Evolutionary conservation across 2,329 filamentous ascomycete genomes (phyloP), one percentile per base, ranked within the genome.

Genomic region (Aureobasidium musti): DNA sequence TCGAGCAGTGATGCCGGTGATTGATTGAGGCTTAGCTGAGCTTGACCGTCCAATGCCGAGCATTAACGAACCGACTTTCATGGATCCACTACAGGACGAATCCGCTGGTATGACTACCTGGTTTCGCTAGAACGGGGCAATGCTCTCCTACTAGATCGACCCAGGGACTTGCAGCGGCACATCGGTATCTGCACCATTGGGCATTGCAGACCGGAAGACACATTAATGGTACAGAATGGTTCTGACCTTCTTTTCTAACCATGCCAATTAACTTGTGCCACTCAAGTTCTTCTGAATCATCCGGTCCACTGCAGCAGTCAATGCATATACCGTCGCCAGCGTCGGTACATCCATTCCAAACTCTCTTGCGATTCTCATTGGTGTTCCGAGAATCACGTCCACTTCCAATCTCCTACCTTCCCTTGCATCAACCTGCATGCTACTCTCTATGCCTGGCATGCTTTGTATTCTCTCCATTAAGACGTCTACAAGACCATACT

Each of bases 301-400:
- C 63, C 47, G 53, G 69, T 75, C 68, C 3, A 75, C 68, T n/a
- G 72, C 72, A 41, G 66, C 69, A 26, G 69, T 71, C 67, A 74
- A 61, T 5, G 77, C 74, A 70, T 78, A 78, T 5, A 81, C 69
- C 30, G 77, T 75, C 69, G 77, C 78, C 68, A 81, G 68, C 17
- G 73, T 76, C 1, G 79, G 79, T 2, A 77, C 77, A 21, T 73
- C 68, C 28, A 82, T 74, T 0, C 76, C 75, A 19, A 79, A 70
- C 65, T 81, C 78, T 56, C 72, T 74, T 2, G 78, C 77, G 68
- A 78, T 80, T 60, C 70, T 71, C 67, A 79, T 76, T 5, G 79
- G 78, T 45, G 75, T 77, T 0, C 80, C 81, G 26, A 82, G 68
- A 26, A 82, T 82, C 1, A 82, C 79, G 63, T 82, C 80, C 26